Evolutionary conservation across 1,284 basidiomycete species (phyloP).

Genomic region (Heliocybe sulcata): DNA sequence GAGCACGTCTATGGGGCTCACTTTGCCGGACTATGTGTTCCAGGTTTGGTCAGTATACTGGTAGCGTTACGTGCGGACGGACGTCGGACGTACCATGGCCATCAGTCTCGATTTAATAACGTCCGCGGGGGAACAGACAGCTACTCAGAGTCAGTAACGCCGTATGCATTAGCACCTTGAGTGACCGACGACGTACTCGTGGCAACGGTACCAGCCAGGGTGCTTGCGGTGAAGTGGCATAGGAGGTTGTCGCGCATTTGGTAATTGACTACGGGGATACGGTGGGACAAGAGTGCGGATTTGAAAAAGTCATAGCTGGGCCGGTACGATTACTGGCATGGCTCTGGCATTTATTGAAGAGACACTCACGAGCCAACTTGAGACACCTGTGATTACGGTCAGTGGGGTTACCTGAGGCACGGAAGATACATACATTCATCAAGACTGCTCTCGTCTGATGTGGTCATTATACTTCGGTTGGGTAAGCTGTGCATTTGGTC

Average conservation of each 20-base stretch:
- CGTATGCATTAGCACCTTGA: too few species aligned
- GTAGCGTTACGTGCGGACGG: background rate
- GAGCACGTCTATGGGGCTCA: slow-evolving; percentile 43
- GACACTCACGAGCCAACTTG: slow-evolving; percentile 82
- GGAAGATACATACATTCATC: slow-evolving; percentile 69
- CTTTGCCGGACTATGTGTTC: slow-evolving; percentile 28
- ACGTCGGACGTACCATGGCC: slow-evolving; percentile 46
- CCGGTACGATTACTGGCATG: background rate
- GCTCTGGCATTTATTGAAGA: background rate
- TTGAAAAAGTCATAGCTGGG: slow-evolving; percentile 87
- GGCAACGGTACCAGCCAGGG: slow-evolving; percentile 77
- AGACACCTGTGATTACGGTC: slow-evolving; percentile 40
- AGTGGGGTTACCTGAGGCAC: slow-evolving; percentile 6
- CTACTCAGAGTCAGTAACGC: slow-evolving; percentile 26
- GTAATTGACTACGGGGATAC: slow-evolving; percentile 52
- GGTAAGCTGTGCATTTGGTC: slow-evolving; percentile 6
- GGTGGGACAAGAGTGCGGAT: slow-evolving; percentile 46
- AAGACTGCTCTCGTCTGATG: slow-evolving; percentile 64
- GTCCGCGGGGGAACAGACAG: slow-evolving; percentile 85
- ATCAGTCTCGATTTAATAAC: slow-evolving; percentile 77
- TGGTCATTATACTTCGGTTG: slow-evolving; percentile 2
- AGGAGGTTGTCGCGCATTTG: slow-evolving; percentile 64
- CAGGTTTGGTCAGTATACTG: background rate
- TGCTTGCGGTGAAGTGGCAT: slow-evolving; percentile 59
- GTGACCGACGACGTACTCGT: too few species aligned